Base-by-base conservation (phyloP, 2,329 filamentous ascomycete species). In the Stenocarpella maydis region DNA sequence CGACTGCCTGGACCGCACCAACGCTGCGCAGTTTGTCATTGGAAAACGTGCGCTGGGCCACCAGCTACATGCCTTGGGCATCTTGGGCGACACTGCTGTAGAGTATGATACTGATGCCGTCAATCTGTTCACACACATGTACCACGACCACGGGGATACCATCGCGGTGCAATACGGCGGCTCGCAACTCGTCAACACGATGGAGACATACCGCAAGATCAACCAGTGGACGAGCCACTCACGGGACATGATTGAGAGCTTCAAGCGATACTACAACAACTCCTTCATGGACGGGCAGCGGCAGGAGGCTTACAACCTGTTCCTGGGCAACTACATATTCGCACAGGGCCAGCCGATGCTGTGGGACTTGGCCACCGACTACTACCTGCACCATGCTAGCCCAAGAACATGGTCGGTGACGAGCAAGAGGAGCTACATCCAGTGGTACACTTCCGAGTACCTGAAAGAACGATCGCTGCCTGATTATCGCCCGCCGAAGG, bases 211-310 rank as follows among this genome's bases (percentile, higher is more conserved):
- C 79, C 92, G 96, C 69, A 98, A 98, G 81, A 97, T 98, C 78
- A 98, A 98, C 74, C 95, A 98, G 78, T 99, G 96, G 96, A 97
- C 94, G 28, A 97, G 94, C 75, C 94, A 97, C 79, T 98, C 95
- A 2, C 88, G 96, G 74, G 96, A 99, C 79, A 98, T 99, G 95
- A 95, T 99, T 26, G 96, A 99, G 81, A 97, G 94, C 78, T 98
- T 99, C 84, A 99, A 98, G 80, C 89, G 96, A 34, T 99, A 98
- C 79, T 99, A 99, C 80, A 97, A 98, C 82, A 99, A 99, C 77
- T 76, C 95, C 0, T 99, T 99, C 78, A 87, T 99, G 10, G 96
- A 99, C 79, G 95, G 92, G n/a, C 96, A 99, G 78, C 90, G 96
- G 39, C 96, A 99, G 80, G 96, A 99, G 80, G 96, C 96, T 0